Base-by-base conservation (phyloP, 2,329 filamentous ascomycete species). In the Epichloe uncinata region DNA sequence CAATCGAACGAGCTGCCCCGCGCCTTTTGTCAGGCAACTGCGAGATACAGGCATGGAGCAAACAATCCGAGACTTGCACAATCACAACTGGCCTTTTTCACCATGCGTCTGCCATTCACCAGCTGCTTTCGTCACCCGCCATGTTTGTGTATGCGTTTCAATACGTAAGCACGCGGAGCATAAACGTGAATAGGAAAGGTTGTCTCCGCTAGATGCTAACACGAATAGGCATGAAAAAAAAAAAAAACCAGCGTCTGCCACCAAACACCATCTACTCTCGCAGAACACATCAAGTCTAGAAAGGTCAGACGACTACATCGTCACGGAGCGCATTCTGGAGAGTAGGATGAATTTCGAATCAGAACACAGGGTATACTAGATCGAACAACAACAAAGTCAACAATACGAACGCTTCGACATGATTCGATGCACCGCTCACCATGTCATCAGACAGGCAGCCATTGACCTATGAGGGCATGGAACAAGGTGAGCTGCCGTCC, bases 391-490 rank as follows among this genome's bases (percentile, higher is more conserved):
- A 8, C 20, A 36, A 46, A 35, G 35, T 36, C 11, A 18, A 35
- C 42, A 12, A 33, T 13, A 18, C n/a, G 8, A 11, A 38, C 16
- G 22, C 9, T 4, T 18, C 22, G 41, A 38, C 34, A 44, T 44
- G 41, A 20, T 33, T 44, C 15, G 1, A 26, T 35, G 38, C 12
- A 33, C 13, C 35, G 18, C 34, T 16, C 20, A 20, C 7, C 47
- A 49, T 49, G 47, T 34, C 41, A 6, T 44, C 33, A 9, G 20
- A 49, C 40, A 36, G 41, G 36, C 48, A 42, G 43, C 48, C 42
- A 18, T 41, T 50, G 36, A 37, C 42, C 26, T 36, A 36, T 8
- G 30, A 50, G 22, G 42, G 15, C 20, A 46, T 50, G 42, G 42
- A 46, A 8, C 33, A 33, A 50, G 48, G 48, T 50, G 5, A 46